Percentiles rank a stretch among this genome's conserved stretches.
phyloP scores from a whole-genome alignment of 2,329 filamentous ascomycete species.

The Botrytis sinoallii region DNA sequence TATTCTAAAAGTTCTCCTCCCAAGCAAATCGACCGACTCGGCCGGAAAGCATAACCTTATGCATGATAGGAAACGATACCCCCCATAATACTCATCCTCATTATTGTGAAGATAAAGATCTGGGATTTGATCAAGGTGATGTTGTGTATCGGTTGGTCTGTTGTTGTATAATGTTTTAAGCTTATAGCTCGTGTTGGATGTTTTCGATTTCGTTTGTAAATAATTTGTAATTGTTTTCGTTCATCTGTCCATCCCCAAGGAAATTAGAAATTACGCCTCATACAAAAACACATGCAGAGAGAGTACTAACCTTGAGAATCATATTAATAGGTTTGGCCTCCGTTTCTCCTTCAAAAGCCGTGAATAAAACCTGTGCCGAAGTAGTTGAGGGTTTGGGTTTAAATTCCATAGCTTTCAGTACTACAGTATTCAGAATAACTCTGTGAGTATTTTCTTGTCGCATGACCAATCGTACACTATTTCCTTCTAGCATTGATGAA shows the following conservation, averaged over 20 bases:
- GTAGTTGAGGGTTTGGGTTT: conserved; percentile 65
- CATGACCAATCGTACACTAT: conserved; percentile 73
- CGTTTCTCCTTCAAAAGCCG: conserved; percentile 57
- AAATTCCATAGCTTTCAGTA: conserved; percentile 77
- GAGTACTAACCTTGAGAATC: conserved; percentile 55
- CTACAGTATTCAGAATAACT: conserved; percentile 79
- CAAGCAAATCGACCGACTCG: background rate
- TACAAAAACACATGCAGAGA: conserved; percentile 19
- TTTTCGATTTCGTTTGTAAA: conserved; percentile 38
- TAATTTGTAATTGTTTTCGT: conserved; percentile 35
- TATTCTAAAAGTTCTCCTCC: conserved; percentile 7
- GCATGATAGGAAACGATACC: background rate
- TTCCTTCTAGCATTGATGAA: conserved; percentile 50
- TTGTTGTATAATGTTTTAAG: background rate
- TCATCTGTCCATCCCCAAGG: conserved; percentile 29
- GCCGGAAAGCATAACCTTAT: background rate
- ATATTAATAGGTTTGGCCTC: conserved; percentile 55
- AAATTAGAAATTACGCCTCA: conserved; percentile 11
- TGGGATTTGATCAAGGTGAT: background rate
- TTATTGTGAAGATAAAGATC: background rate
- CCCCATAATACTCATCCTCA: background rate
- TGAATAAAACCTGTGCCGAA: conserved; percentile 60
- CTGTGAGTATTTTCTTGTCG: conserved; percentile 85
- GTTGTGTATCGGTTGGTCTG: background rate
- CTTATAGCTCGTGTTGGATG: conserved; percentile 37